Evolutionary conservation across 2,329 filamentous ascomycete species (phyloP).

Genomic region (Tothia fuscella): DNA sequence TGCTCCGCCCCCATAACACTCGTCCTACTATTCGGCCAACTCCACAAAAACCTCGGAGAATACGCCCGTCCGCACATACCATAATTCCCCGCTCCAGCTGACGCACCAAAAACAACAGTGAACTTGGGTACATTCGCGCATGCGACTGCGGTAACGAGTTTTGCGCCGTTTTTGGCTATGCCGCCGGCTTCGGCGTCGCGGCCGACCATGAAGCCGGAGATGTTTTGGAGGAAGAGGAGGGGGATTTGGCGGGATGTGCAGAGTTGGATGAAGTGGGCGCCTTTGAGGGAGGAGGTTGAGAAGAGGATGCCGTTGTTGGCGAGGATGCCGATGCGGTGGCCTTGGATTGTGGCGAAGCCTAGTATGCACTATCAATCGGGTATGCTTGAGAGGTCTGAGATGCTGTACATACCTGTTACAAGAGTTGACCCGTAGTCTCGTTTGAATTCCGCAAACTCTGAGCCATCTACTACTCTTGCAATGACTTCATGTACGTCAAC

Average conservation of each 20-base stretch:
- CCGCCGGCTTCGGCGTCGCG: slow-evolving; percentile 83
- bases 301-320: slow-evolving; percentile 96
- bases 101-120: slow-evolving; percentile 88
- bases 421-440: slow-evolving; percentile 78
- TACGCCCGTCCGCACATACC: slow-evolving; percentile 96
- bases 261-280: slow-evolving; percentile 92
- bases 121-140: slow-evolving; percentile 94
- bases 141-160: slow-evolving; percentile 88
- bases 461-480: slow-evolving; percentile 82
- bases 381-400: not conserved
- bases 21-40: slow-evolving; percentile 95
- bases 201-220: slow-evolving; percentile 97
- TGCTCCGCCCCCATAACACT: slow-evolving; percentile 95
- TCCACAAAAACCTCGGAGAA: slow-evolving; percentile 81
- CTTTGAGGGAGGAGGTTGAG: slow-evolving; percentile 78
- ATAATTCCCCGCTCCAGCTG: slow-evolving; percentile 91
- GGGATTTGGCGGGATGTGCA: slow-evolving; percentile 84
- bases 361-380: no score
- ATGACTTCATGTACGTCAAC: slow-evolving; percentile 85
- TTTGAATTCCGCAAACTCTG: slow-evolving; percentile 89
- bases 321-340: slow-evolving; percentile 81
- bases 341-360: slow-evolving; percentile 82
- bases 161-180: slow-evolving; percentile 95
- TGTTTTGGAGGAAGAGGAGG: slow-evolving; percentile 90
- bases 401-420: slow-evolving; percentile 45